Evolutionary conservation across 2,329 filamentous ascomycete species (phyloP), one percentile per base, ranked within the genome.

Genomic region (Cordyceps javanica): DNA sequence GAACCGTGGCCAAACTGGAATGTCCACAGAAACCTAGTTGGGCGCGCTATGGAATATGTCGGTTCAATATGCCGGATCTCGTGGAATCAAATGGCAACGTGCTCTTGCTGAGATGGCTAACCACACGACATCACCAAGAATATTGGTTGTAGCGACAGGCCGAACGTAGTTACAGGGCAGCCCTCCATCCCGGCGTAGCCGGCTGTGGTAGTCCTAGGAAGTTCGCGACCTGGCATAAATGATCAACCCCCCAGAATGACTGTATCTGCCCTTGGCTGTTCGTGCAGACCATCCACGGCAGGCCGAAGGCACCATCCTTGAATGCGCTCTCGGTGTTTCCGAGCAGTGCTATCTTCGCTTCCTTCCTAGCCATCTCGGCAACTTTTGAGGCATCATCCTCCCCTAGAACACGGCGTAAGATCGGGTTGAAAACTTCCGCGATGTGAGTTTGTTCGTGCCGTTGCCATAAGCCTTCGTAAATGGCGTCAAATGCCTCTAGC

Each of bases 241-340:
- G 72, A 60, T 74, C 72, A 8, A 74, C 69, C 9, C 73, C 72
- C 67, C 68, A 74, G 62, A 73, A 75, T 2, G 67, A 66, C 32
- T 75, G 69, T 6, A 58, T 70, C 52, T 68, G 49, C 10, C 71
- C 67, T 16, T 55, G 49, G 1, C 55, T 32, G 46, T 70, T 69
- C 26, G 69, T 71, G 63, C 72, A 74, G 10, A 66, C 66, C 52
- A 73, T 62, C 71, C 72, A 75, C 5, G 72, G 73, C 41, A 75
- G 58, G 2, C 73, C 72, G 60, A 75, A 73, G 1, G 70, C 71
- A 49, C 70, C 71, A 1, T 67, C 62, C 7, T 58, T 66, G 60
- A 73, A 74, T 0, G 72, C 73, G 19, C 50, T 21, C 51, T 72
- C 68, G 5, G 72, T 75, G 60, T 75, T 72, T 13, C 57, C 51